Conservation (phyloP, 306 rosid species). For the Rosa persica region DNA sequence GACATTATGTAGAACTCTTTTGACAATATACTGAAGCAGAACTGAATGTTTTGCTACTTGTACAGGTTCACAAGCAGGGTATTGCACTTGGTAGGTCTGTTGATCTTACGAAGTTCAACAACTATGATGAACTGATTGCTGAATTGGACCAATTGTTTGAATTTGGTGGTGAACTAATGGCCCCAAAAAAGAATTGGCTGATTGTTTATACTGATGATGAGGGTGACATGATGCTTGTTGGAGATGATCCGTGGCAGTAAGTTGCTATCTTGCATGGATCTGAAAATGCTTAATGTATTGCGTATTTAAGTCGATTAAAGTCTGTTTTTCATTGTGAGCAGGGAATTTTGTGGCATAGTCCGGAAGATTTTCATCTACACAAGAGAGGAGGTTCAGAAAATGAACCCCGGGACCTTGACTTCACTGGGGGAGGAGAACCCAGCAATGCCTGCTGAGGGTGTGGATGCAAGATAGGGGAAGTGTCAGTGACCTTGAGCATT, state of each 20-base stretch:
- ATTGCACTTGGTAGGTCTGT: slow-evolving; percentile 95
- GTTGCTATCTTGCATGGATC: slow-evolving; percentile 30
- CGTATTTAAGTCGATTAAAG: not conserved
- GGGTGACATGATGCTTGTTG: slow-evolving; percentile 98
- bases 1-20: not conserved
- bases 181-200: slow-evolving; percentile 74
- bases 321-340: slow-evolving; percentile 14
- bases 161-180: slow-evolving; percentile 75
- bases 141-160: slow-evolving; percentile 83
- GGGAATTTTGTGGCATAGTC: slow-evolving; percentile 94
- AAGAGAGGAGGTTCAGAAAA: slow-evolving; percentile 88
- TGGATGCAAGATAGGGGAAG: slow-evolving; percentile 50
- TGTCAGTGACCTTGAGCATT: slow-evolving; percentile 37
- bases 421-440: slow-evolving; percentile 60
- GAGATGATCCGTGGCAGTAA: slow-evolving; percentile 99
- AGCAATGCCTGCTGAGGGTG: slow-evolving; percentile 38
- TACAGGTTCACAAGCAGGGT: slow-evolving; percentile 97
- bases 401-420: slow-evolving; percentile 70
- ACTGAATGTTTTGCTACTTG: slow-evolving; percentile 24
- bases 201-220: slow-evolving; percentile 86
- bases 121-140: slow-evolving; percentile 67
- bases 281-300: not conserved
- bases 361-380: slow-evolving; percentile 90
- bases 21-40: slow-evolving; percentile 1
- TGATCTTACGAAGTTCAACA: slow-evolving; percentile 80